Evolutionary conservation across 768 basidiomycete species (phyloP), one percentile per base, ranked within the genome.

Genomic region (Trametes gibbosa): DNA sequence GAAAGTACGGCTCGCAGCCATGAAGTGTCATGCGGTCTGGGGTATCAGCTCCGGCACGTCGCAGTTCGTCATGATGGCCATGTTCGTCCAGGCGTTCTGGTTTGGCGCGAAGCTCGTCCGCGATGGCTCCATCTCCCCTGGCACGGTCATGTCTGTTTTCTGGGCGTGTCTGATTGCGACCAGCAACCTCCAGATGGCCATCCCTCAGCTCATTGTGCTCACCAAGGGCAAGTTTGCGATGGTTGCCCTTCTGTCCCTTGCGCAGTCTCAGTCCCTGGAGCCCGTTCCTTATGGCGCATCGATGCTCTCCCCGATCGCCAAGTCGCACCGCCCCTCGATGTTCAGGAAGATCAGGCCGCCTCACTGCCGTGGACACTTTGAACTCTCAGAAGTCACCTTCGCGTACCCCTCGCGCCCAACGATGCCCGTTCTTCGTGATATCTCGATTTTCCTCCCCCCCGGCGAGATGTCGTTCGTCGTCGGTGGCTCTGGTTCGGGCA

Each of bases 81-180:
- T 97, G 86, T 99, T 98, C 73, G 93, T 98, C 8, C 89, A 94
- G 68, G 95, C 88, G 0, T 98, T 98, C 74, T 98, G 96, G 95
- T 98, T 88, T 68, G 96, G 95, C 13, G 81, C 89, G 2, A 87
- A 89, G 68, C 81, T 97, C 51, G 93, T 99, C n/a, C 74, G 84
- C n/a, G 79, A 86, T 13, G 90, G 89, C 16, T 83, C 79, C 61
- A 79, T 84, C 53, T 74, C 75, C 3, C 76, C 89, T 0, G 93
- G 93, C 1, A 82, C 87, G 35, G 90, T 98, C 62, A 95, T 95
- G 88, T 86, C 90, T n/a, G 92, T 95, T 51, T 99, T 98, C 72
- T 98, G 96, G 95, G 95, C 96, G 0, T 95, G 92, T 70, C 77
- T 98, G 21, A 90, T 98, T 61, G 94, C 92, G 0, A 88, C 90